Conservation (phyloP, 345 rosid species). For the Turnera subulata region DNA sequence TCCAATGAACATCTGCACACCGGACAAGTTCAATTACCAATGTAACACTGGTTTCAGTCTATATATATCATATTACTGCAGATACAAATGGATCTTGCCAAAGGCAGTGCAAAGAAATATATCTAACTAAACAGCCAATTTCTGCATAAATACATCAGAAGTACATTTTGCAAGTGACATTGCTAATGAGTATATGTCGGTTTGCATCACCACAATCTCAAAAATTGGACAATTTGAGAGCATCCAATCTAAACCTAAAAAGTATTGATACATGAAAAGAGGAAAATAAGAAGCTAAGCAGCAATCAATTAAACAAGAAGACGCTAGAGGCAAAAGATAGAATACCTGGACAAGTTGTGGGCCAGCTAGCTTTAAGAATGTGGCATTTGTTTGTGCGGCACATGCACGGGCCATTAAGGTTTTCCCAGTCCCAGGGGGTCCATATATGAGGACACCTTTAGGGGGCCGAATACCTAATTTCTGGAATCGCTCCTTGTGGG, state of each 20-base stretch:
- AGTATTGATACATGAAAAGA: not conserved
- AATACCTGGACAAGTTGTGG: constrained; percentile 98
- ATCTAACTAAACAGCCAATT: too few relatives aligned
- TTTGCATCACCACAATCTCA: too few relatives aligned
- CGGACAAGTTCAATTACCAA: not conserved
- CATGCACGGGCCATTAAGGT: constrained; percentile 99
- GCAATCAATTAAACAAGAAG: not conserved
- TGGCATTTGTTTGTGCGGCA: constrained; percentile 99
- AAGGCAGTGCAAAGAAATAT: too few relatives aligned
- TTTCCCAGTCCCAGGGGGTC: constrained; percentile 99
- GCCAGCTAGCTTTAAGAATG: constrained; percentile 94
- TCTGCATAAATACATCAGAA: too few relatives aligned
- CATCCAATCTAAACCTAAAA: not conserved
- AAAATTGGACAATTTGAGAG: too few relatives aligned
- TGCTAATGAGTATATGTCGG: too few relatives aligned
- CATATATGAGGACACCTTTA: constrained; percentile 94
- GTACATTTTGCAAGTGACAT: too few relatives aligned
- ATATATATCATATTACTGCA: too few relatives aligned
- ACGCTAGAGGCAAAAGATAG: not conserved
- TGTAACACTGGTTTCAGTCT: too few relatives aligned
- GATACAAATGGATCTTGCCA: too few relatives aligned
- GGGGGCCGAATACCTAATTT: constrained; percentile 97
- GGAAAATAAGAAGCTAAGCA: not conserved
- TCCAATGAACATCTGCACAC: constrained; percentile 90
- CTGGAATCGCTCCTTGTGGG: constrained; percentile 89